Conservation (phyloP, 176 grass and related monocot genomes). For the Calamus simplicifolius region DNA sequence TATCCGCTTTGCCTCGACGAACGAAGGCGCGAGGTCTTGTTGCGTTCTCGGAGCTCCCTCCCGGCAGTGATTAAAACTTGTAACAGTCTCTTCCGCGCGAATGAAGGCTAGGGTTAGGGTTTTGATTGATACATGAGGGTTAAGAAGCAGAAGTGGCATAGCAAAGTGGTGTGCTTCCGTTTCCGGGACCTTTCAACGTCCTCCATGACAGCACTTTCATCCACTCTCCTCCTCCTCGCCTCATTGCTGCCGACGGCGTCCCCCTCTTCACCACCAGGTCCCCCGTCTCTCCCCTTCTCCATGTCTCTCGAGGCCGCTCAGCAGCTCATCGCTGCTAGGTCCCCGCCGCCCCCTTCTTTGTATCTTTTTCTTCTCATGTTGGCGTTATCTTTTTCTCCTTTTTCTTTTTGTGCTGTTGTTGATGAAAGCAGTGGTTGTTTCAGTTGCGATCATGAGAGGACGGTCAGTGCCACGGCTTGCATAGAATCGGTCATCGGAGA, state of each 20-base stretch:
- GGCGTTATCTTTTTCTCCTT: not conserved
- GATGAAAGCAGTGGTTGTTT: slow-evolving; percentile 6
- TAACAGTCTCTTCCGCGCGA: too few species aligned
- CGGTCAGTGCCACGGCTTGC: slow-evolving; percentile 45
- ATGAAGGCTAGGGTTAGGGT: too few species aligned
- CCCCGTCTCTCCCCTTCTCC: not conserved
- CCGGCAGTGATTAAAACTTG: too few species aligned
- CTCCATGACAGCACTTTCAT: slow-evolving; percentile 64
- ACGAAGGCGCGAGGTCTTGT: too few species aligned
- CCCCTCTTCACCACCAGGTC: slow-evolving; percentile 69
- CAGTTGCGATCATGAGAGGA: slow-evolving; percentile 82
- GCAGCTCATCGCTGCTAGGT: slow-evolving; percentile 53
- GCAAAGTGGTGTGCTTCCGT: slow-evolving; percentile 76
- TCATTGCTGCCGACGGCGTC: slow-evolving; percentile 40
- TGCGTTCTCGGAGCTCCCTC: too few species aligned
- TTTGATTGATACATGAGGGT: slow-evolving; percentile 40
- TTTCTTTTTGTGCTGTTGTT: not conserved
- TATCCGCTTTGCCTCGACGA: too few species aligned
- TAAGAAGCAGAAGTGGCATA: slow-evolving; percentile 67
- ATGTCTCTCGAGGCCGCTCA: slow-evolving; percentile 35
- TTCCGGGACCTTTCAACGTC: slow-evolving; percentile 68
- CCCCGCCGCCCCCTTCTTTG: not conserved
- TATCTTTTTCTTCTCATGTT: not conserved
- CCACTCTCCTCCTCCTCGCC: slow-evolving; percentile 38
- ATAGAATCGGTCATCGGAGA: slow-evolving; percentile 56